Evolutionary conservation across 495 filamentous ascomycete species (phyloP).

Genomic region (Neurospora sp.): DNA sequence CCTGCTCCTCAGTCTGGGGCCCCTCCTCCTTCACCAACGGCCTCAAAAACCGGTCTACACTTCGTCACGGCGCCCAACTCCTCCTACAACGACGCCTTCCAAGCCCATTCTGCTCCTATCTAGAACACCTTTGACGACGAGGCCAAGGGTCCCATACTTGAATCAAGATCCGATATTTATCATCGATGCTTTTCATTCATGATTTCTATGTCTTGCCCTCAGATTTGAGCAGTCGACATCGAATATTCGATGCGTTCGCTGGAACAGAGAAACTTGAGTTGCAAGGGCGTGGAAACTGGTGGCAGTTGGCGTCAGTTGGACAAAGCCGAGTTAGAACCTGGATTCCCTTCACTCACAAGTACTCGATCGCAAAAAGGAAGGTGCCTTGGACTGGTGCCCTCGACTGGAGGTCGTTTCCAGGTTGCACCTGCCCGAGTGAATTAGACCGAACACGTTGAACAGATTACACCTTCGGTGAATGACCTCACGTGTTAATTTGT

Average conservation of each 20-base stretch:
- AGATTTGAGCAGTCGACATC: neutral
- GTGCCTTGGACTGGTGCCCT: neutral
- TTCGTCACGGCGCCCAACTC: constrained; percentile 37
- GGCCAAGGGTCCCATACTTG: constrained; percentile 12
- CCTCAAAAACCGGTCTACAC: constrained; percentile 39
- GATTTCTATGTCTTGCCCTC: neutral
- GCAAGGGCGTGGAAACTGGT: neutral
- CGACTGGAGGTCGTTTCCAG: neutral
- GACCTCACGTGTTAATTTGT: too few relatives aligned
- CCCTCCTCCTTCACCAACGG: constrained; percentile 30
- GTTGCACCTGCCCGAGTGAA: neutral
- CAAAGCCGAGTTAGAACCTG: neutral
- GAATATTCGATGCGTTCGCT: neutral
- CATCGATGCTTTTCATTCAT: neutral
- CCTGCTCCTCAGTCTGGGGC: constrained; percentile 57
- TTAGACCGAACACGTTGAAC: too few relatives aligned
- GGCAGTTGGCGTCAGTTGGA: neutral
- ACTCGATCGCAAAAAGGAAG: neutral
- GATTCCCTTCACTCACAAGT: neutral
- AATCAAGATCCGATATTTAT: neutral
- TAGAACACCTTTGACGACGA: constrained; percentile 38
- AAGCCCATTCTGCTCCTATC: constrained; percentile 49
- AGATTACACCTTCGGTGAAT: too few relatives aligned
- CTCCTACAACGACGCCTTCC: constrained; percentile 44
- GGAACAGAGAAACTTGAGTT: neutral